phyloP scores from a whole-genome alignment of 202 grass and related monocot genomes.

The Tripidium arundinaceum region DNA sequence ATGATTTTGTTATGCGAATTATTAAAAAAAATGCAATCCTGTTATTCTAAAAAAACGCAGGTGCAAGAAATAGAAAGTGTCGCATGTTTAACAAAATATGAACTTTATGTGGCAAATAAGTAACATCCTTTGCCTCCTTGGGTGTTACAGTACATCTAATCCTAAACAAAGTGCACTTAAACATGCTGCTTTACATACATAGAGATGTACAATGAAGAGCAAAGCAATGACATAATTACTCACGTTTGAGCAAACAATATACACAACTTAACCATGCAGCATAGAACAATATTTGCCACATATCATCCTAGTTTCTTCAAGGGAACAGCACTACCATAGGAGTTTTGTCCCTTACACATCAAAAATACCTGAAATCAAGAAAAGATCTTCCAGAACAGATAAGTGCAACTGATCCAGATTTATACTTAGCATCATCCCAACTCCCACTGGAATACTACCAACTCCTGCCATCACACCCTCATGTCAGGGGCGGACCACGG shows the following conservation, averaged over 20 bases:
- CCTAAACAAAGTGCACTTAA: not conserved
- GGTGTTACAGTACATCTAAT: not conserved
- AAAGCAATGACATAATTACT: not conserved
- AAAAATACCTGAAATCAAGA: not conserved
- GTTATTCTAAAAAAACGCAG: slow-evolving; percentile 2
- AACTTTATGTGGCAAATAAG: not conserved
- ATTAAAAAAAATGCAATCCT: not conserved
- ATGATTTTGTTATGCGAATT: slow-evolving; percentile 20
- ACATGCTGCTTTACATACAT: not conserved
- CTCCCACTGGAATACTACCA: not conserved
- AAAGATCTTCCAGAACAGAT: not conserved
- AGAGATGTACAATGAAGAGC: not conserved
- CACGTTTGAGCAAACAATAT: not conserved
- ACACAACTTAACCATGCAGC: not conserved
- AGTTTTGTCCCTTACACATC: not conserved
- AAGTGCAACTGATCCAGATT: not conserved
- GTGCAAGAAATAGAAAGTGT: not conserved
- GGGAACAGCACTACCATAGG: not conserved
- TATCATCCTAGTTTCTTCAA: slow-evolving; percentile 2
- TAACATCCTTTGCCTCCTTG: not conserved
- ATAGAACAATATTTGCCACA: not conserved
- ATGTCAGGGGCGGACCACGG: not conserved
- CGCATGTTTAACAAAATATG: not conserved
- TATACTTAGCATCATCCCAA: not conserved
- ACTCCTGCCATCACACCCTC: not conserved